Evolutionary conservation across 2,329 filamentous ascomycete species (phyloP), one percentile per base, ranked within the genome.

Genomic region (Xylariales sp.): DNA sequence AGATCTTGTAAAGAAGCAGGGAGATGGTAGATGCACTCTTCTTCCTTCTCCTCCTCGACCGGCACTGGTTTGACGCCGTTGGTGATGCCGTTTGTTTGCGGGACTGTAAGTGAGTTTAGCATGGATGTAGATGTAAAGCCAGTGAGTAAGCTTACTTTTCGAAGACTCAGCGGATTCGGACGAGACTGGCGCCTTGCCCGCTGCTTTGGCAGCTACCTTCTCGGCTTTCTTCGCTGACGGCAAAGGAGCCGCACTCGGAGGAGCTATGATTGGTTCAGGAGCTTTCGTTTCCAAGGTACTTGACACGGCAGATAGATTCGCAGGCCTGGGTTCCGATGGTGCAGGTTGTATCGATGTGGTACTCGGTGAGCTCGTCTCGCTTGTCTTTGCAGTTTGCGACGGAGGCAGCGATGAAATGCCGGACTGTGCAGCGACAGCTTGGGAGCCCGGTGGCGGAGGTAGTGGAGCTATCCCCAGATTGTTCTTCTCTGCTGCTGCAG

Each of bases 391-490:
- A 46, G 69, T 76, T 51, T 51, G 68, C 38, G 64, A 66, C 45
- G 70, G 64, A 45, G 74, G 80, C 60, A 71, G 60, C 51, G 70
- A 63, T 33, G 69, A 65, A 43, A 71, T 65, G 45, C 65, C 63
- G 9, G 60, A 52, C 19, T 70, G 58, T 48, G 46, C 49, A 41
- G 42, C 27, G 14, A 54, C 43, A 12, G 65, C 58, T 43, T 65
- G 60, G 31, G 72, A 63, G 27, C 86, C 85, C 20, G 89, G 89
- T 55, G 93, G 93, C 47, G 93, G 91, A 42, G 93, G 93, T 57
- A 97, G 73, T 29, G 93, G 93, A 44, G 91, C 84, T 57, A 98
- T 96, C 19, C 93, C 93, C 21, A 97, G 84, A 59, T 84, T 91
- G 69, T 88, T 90, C 66, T 71, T 78, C 52, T 95, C 89, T 61